A percentile compares a stretch with the other conserved stretches of the same genome.
Conservation (phyloP, 2,329 filamentous ascomycete genomes). For the Fusarium scirpi region DNA sequence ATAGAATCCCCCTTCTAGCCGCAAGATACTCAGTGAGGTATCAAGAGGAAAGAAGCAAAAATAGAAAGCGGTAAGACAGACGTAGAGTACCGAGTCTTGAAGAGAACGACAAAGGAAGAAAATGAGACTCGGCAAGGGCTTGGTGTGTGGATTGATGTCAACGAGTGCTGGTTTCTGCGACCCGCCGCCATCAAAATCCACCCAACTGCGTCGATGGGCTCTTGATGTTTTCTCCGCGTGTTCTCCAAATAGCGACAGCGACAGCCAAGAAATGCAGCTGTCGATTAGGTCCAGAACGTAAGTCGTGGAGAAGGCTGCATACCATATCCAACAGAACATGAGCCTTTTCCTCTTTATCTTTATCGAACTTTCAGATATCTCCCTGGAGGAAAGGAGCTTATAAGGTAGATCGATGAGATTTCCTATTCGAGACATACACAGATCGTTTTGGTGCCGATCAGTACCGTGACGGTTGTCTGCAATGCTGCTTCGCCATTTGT, state of each 20-base stretch:
- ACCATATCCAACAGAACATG: no score
- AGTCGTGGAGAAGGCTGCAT: neutral
- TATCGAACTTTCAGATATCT: no score
- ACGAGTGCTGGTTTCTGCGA: neutral
- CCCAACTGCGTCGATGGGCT: neutral
- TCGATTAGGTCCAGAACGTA: neutral
- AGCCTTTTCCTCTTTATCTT: no score
- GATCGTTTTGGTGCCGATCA: no score
- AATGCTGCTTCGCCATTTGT: no score
- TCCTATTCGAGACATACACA: rapidly evolving
- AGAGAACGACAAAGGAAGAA: neutral
- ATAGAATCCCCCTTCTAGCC: neutral
- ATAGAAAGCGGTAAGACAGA: neutral
- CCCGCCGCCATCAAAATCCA: neutral
- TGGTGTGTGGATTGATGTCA: neutral
- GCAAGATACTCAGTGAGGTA: neutral
- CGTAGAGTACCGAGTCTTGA: neutral
- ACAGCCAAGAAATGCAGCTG: neutral
- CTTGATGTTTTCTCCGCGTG: neutral
- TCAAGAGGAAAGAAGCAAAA: neutral
- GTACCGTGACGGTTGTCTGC: no score
- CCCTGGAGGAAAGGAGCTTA: no score
- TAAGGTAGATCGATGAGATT: no score
- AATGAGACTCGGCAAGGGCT: no score
- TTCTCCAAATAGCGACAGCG: neutral